phyloP scores from a whole-genome alignment of 2,329 filamentous ascomycete species.

The Moelleriella libera region DNA sequence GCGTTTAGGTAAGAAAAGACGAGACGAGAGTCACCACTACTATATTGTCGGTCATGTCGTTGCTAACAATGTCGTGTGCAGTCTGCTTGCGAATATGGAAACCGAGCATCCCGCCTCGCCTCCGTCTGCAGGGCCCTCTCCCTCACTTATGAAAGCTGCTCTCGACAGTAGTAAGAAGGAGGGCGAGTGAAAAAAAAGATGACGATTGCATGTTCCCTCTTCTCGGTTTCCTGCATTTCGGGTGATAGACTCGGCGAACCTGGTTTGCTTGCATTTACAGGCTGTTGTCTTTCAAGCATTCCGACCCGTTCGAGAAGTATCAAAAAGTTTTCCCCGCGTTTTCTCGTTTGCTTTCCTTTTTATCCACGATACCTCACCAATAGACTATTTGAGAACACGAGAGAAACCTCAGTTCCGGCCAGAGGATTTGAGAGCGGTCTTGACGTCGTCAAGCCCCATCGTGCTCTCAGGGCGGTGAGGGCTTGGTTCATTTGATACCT shows the following conservation, averaged over 20 bases:
- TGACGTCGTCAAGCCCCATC: constrained; percentile 2
- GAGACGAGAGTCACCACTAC: neutral
- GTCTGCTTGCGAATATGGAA: constrained; percentile 47
- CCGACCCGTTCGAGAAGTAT: constrained; percentile 24
- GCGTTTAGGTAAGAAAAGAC: constrained; percentile 67
- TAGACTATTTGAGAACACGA: constrained; percentile 23
- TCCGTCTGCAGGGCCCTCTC: constrained; percentile 53
- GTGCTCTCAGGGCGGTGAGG: neutral
- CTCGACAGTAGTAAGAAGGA: constrained; percentile 42
- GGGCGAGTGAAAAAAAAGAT: constrained; percentile 29
- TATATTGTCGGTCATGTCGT: neutral
- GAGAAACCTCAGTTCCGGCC: constrained; percentile 14
- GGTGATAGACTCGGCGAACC: constrained; percentile 36
- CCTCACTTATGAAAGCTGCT: constrained; percentile 48
- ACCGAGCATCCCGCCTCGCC: constrained; percentile 53
- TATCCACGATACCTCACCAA: constrained; percentile 35
- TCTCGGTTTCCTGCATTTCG: constrained; percentile 30
- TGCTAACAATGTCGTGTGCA: constrained; percentile 10
- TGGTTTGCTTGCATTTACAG: constrained; percentile 33
- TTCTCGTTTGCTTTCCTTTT: constrained; percentile 7
- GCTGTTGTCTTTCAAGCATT: constrained; percentile 15
- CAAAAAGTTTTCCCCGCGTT: constrained; percentile 31
- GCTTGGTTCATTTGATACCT: neutral
- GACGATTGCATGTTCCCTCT: constrained; percentile 11
- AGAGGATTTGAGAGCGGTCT: constrained; percentile 8